A percentile compares a stretch with the other conserved stretches of the same genome.
phyloP scores from a whole-genome alignment of 176 grass and related monocot genomes.

The Eleusine coracana region DNA sequence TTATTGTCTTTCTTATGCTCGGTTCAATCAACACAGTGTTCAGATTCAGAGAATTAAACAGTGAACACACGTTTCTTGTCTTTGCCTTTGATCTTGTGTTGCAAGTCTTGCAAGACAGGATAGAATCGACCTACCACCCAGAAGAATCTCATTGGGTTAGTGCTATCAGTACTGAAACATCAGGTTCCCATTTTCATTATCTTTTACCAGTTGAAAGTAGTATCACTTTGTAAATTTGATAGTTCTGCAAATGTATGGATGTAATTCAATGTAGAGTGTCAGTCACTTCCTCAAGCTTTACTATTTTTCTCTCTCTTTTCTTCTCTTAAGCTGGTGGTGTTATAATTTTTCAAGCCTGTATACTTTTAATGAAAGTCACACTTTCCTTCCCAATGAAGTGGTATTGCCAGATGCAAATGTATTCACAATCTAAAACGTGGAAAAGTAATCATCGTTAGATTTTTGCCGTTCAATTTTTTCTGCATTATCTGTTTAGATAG shows the following conservation, averaged over 20 bases:
- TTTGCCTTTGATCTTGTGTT: slow-evolving; percentile 35
- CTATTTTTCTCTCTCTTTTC: background rate
- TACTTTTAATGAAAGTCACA: background rate
- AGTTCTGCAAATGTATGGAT: background rate
- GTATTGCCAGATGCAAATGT: background rate
- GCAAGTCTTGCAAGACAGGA: slow-evolving; percentile 34
- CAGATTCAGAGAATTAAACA: slow-evolving; percentile 30
- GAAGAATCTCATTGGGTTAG: slow-evolving; percentile 27
- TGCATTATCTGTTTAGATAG: background rate
- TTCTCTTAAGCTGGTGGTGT: background rate
- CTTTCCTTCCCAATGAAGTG: background rate
- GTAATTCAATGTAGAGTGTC: background rate
- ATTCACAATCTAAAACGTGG: background rate
- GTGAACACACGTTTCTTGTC: slow-evolving; percentile 23
- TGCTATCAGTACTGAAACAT: slow-evolving; percentile 12
- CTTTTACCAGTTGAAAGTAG: background rate
- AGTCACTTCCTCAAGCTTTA: background rate
- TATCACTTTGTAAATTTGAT: background rate
- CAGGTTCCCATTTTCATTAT: background rate
- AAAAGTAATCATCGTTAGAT: background rate
- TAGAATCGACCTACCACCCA: slow-evolving; percentile 50
- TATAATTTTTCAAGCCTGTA: background rate
- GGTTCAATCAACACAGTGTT: slow-evolving; percentile 27
- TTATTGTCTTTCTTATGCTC: slow-evolving; percentile 12
- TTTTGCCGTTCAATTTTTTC: background rate